Conservation (phyloP, 2,329 filamentous ascomycete genomes). For the Colletotrichum lupini region DNA sequence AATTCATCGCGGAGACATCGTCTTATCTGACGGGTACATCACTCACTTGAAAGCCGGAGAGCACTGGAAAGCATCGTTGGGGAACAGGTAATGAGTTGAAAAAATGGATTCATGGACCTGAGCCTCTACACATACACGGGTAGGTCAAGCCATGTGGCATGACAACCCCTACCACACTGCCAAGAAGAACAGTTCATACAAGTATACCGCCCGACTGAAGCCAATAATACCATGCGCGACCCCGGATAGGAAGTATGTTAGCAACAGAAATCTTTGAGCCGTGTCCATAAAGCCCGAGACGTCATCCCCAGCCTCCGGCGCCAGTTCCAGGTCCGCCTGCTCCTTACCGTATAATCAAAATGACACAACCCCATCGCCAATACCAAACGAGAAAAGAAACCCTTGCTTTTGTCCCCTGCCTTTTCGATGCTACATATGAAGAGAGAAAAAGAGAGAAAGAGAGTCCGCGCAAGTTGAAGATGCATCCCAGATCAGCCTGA, state of each 20-base stretch:
- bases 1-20: not conserved
- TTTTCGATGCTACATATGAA: conserved; percentile 27
- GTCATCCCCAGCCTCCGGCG: conserved; percentile 15
- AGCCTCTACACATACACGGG: not conserved
- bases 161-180: not conserved
- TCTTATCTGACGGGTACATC: not conserved
- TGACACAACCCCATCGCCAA: conserved; percentile 16
- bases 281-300: conserved; percentile 7
- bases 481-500: conserved; percentile 29
- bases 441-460: conserved; percentile 28
- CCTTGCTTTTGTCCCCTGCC: conserved; percentile 28
- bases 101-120: not conserved
- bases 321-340: conserved; percentile 18
- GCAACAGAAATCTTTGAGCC: not conserved
- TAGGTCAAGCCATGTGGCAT: not conserved
- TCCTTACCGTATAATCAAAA: conserved; percentile 22
- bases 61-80: not conserved
- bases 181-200: not conserved
- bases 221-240: not conserved
- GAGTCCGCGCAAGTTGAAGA: conserved; percentile 24
- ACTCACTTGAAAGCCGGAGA: not conserved
- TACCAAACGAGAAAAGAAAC: conserved; percentile 15
- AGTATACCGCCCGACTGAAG: not conserved
- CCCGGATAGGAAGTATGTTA: not conserved
- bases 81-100: not conserved